A percentile compares a stretch with the other conserved stretches of the same genome.
Conservation (phyloP, 768 basidiomycete species). For the Kwoniella mangroviensis region DNA sequence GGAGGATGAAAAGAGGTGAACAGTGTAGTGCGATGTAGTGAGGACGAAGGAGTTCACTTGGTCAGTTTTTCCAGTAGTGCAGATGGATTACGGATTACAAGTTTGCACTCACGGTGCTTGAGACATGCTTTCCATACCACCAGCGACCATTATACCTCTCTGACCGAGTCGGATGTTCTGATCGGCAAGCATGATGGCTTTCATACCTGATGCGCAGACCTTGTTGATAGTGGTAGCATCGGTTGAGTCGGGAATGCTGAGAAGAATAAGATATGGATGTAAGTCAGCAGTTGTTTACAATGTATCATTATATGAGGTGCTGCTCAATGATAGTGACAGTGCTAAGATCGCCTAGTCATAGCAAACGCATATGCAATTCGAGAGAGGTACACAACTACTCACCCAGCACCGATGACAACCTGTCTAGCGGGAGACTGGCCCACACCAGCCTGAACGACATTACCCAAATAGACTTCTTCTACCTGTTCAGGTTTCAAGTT, state of each 20-base stretch:
- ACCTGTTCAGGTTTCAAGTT: conserved; percentile 77
- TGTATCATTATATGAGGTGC: too few species aligned
- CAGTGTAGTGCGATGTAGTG: too few species aligned
- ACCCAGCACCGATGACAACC: conserved; percentile 87
- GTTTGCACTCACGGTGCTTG: conserved; percentile 82
- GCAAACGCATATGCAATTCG: neutral
- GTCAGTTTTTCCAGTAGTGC: too few species aligned
- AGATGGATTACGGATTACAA: too few species aligned
- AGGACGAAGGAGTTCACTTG: too few species aligned
- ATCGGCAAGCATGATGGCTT: conserved; percentile 89
- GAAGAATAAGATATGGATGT: neutral
- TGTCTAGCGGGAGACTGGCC: conserved; percentile 98
- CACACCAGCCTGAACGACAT: conserved; percentile 95
- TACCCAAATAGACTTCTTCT: conserved; percentile 97
- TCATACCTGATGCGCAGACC: conserved; percentile 97
- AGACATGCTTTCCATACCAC: conserved; percentile 99
- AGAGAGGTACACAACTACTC: conserved; percentile 16
- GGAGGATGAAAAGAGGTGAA: neutral
- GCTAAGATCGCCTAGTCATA: neutral
- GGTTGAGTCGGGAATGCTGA: conserved; percentile 69
- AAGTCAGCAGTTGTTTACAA: neutral
- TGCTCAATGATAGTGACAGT: too few species aligned
- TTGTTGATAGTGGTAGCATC: conserved; percentile 99
- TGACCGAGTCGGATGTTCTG: conserved; percentile 88
- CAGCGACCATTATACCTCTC: conserved; percentile 83